These are phyloP conservation scores for Wickerhamomyces chambardii DNA, from an alignment of 805 yeast species.

Conservation along the genomic window DNA sequence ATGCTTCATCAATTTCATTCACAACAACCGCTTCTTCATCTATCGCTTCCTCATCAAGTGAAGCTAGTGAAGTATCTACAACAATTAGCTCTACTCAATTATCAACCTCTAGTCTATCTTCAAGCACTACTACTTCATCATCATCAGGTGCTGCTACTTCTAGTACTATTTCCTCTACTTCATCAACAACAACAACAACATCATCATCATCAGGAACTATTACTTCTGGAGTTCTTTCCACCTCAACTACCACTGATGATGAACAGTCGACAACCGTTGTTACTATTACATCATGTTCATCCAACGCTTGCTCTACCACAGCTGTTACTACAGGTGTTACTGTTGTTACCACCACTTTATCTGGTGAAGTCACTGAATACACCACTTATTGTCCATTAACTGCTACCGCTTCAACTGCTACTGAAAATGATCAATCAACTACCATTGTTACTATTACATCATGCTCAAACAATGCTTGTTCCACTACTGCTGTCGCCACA, in stretches of 20 bases:
- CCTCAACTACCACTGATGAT: slow-evolving; percentile 3
- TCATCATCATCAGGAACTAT: too few relatives aligned
- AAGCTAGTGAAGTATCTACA: neutral
- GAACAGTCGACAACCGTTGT: slow-evolving; percentile 11
- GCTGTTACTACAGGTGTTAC: slow-evolving; percentile 10
- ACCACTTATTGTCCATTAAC: slow-evolving; percentile 10
- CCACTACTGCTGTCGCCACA: too few relatives aligned
- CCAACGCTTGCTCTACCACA: slow-evolving; percentile 16
- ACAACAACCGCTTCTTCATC: neutral
- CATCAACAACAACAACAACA: slow-evolving; percentile 1
- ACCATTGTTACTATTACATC: too few relatives aligned
- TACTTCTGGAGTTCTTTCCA: too few relatives aligned
- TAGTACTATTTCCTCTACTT: neutral
- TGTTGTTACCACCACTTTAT: slow-evolving; percentile 10
- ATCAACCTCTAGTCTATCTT: too few relatives aligned
- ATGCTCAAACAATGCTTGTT: neutral
- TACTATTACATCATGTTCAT: slow-evolving; percentile 1
- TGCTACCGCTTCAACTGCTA: neutral
- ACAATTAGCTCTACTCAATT: neutral
- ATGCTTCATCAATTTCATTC: neutral
- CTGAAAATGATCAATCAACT: too few relatives aligned
- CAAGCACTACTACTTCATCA: slow-evolving; percentile 7
- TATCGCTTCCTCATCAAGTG: neutral
- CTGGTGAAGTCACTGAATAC: slow-evolving; percentile 8
- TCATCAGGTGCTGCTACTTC: slow-evolving; percentile 1